Percentiles rank a stretch among this genome's conserved stretches.
Evolutionary conservation across 176 grass and related monocot species (phyloP).

Genomic region (Aegilops umbellulata): DNA sequence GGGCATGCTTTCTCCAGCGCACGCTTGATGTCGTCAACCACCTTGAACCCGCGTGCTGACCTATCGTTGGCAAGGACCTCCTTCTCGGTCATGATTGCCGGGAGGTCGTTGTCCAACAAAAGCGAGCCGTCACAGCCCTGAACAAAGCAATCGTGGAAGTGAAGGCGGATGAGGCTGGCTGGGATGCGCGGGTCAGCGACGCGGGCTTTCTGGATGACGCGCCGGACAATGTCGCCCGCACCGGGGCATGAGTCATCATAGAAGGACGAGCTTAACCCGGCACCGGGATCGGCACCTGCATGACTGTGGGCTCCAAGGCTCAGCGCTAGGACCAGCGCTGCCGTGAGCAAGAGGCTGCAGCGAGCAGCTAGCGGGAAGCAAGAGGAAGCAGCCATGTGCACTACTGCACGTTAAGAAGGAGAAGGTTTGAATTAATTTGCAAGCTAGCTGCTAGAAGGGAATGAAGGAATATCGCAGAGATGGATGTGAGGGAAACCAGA

Average conservation of each 20-base stretch:
- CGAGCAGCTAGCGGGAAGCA: neutral
- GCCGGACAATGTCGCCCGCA: neutral
- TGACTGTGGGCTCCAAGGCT: neutral
- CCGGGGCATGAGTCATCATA: neutral
- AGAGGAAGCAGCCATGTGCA: neutral
- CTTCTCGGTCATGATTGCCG: neutral
- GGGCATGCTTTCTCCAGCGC: neutral
- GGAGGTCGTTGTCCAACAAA: neutral
- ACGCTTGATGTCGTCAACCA: neutral
- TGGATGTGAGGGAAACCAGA: neutral
- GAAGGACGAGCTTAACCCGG: neutral
- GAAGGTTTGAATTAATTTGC: neutral
- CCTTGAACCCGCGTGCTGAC: neutral
- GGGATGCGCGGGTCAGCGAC: neutral
- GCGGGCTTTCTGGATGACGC: neutral
- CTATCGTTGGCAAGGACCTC: neutral
- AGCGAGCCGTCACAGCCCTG: neutral
- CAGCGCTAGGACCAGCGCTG: neutral
- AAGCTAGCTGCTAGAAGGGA: neutral
- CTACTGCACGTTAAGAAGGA: neutral
- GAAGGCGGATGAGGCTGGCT: neutral
- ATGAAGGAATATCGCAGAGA: neutral
- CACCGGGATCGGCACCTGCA: neutral
- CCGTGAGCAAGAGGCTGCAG: neutral
- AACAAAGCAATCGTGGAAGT: neutral